Evolutionary conservation across 805 yeast genomes (phyloP).

Genomic region (Ogataea philodendri): DNA sequence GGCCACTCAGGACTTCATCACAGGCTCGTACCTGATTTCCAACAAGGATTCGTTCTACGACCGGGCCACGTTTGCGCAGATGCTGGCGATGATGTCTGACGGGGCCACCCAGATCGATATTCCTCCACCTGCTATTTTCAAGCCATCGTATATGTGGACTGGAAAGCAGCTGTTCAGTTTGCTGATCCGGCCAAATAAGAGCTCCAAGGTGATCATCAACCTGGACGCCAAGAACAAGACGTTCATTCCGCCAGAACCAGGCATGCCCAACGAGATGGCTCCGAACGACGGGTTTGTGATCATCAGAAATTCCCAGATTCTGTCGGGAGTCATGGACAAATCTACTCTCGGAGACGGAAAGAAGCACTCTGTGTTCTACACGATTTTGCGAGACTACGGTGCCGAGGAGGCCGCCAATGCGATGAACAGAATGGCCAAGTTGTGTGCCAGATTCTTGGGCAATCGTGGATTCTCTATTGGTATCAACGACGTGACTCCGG

Average conservation of each 20-base stretch:
- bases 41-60: conserved; percentile 93
- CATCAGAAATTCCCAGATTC: conserved; percentile 82
- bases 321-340: conserved; percentile 96
- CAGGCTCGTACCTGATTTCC: conserved; percentile 90
- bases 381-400: conserved; percentile 95
- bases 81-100: conserved; percentile 94
- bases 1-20: conserved; percentile 98
- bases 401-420: conserved; percentile 92
- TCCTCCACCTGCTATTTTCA: conserved; percentile 92
- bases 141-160: conserved; percentile 91
- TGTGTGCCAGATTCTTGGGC: conserved; percentile 93
- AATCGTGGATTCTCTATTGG: conserved; percentile 97
- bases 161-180: conserved; percentile 94
- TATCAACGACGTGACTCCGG: conserved; percentile 96
- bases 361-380: conserved; percentile 92
- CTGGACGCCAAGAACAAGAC: conserved; percentile 94
- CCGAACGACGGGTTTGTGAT: conserved; percentile 95
- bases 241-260: conserved; percentile 68
- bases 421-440: conserved; percentile 99
- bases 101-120: conserved; percentile 83
- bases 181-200: conserved; percentile 75
- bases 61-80: conserved; percentile 76
- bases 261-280: conserved; percentile 88
- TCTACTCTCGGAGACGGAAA: conserved; percentile 97
- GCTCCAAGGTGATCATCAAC: conserved; percentile 80